Conservation (phyloP, 2,329 filamentous ascomycete species). For the Fusarium incarnatum region DNA sequence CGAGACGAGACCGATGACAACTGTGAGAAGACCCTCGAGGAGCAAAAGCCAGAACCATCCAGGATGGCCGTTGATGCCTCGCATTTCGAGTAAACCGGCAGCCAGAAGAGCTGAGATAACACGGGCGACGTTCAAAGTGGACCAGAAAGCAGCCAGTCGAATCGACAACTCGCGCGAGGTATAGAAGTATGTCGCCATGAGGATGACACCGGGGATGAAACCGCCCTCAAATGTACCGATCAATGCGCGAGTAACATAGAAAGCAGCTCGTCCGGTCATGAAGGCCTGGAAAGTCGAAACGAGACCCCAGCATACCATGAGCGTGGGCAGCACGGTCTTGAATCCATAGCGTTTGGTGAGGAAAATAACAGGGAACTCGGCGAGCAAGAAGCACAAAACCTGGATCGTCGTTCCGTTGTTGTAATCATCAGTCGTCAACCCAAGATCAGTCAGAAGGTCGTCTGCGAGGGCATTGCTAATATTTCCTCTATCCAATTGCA, state of each 20-base stretch:
- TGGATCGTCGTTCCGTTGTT: conserved; percentile 70
- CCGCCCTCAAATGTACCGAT: conserved; percentile 67
- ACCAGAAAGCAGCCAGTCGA: conserved; percentile 77
- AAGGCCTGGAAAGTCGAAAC: conserved; percentile 63
- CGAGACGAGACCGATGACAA: conserved; percentile 64
- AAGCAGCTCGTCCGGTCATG: conserved; percentile 59
- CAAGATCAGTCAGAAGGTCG: conserved; percentile 67
- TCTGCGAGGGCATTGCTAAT: conserved; percentile 71
- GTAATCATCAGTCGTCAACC: conserved; percentile 63
- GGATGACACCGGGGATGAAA: conserved; percentile 69
- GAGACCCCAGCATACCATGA: conserved; percentile 64
- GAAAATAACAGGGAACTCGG: conserved; percentile 70
- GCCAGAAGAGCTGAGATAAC: conserved; percentile 62
- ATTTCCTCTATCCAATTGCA: conserved; percentile 74
- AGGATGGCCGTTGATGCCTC: conserved; percentile 58
- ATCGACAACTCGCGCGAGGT: conserved; percentile 74
- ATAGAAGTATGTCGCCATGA: conserved; percentile 80
- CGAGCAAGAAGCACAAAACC: conserved; percentile 63
- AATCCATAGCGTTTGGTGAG: conserved; percentile 69
- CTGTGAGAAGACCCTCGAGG: conserved; percentile 59
- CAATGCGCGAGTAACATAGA: conserved; percentile 63
- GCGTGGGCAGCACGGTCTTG: conserved; percentile 64
- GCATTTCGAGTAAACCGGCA: conserved; percentile 61
- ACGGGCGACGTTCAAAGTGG: conserved; percentile 57
- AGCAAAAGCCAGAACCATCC: conserved; percentile 69